Evolutionary conservation across 441 rosid species (phyloP).

Genomic region (Sinapis alba): DNA sequence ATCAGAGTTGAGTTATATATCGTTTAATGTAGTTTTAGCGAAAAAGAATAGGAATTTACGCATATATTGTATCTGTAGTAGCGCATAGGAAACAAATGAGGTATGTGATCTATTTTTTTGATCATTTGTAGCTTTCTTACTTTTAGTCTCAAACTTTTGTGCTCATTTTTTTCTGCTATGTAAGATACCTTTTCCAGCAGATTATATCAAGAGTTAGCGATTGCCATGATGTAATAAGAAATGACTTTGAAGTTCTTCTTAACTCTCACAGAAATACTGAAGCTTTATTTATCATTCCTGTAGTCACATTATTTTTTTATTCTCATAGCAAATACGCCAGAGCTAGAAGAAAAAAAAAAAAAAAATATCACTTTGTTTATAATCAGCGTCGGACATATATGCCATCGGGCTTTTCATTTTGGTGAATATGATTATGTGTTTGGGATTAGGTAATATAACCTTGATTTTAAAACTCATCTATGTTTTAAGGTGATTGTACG

Average conservation of each 20-base stretch:
- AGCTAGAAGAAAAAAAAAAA: background rate
- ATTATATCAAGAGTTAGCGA: background rate
- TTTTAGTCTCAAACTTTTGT: background rate
- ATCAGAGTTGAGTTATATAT: background rate
- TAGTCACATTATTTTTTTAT: background rate
- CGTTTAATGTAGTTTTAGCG: background rate
- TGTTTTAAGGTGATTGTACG: no score
- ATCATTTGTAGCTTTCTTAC: background rate
- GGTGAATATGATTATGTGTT: no score
- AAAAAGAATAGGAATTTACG: background rate
- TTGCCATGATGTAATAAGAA: background rate
- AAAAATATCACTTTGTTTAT: background rate
- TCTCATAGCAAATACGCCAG: background rate
- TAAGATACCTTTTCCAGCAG: background rate
- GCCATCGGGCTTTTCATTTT: no score
- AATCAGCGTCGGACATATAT: background rate
- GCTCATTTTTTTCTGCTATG: background rate
- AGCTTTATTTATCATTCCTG: background rate
- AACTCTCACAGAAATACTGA: background rate
- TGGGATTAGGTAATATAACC: no score
- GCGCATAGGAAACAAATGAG: background rate
- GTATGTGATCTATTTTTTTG: background rate
- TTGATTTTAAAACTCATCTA: no score
- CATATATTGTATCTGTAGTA: background rate
- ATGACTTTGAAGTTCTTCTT: background rate